A percentile compares a stretch with the other conserved stretches of the same genome.
Conservation (phyloP, 2,329 filamentous ascomycete species). For the Neoscytalidium dimidiatum region DNA sequence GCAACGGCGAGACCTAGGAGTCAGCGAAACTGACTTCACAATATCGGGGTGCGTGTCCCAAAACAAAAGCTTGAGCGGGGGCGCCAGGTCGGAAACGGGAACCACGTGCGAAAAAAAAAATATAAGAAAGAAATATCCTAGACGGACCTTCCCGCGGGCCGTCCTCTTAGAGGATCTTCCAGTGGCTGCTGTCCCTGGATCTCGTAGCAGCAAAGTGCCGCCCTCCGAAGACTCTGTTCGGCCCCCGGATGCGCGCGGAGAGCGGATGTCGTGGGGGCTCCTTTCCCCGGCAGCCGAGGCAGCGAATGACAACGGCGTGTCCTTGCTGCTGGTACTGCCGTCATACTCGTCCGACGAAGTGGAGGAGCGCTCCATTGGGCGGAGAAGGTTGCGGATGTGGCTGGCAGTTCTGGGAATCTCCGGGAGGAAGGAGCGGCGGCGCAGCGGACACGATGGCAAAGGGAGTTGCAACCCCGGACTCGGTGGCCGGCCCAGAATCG, state of each 20-base stretch:
- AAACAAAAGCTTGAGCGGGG: no score
- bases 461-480: not conserved
- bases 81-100: no score
- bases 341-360: not conserved
- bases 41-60: no score
- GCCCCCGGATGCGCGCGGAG: not conserved
- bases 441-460: not conserved
- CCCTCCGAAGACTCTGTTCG: not conserved
- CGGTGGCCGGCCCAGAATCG: not conserved
- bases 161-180: not conserved
- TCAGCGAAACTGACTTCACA: not conserved
- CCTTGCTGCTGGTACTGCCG: not conserved
- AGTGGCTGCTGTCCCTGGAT: not conserved
- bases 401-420: not conserved
- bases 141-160: conserved; percentile 3
- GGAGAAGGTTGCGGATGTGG: not conserved
- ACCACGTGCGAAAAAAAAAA: not conserved
- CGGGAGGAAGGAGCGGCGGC: not conserved
- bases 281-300: not conserved
- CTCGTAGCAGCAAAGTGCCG: not conserved
- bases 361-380: not conserved
- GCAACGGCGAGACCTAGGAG: not conserved
- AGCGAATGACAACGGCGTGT: not conserved
- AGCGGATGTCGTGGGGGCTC: not conserved
- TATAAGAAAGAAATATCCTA: not conserved